These are phyloP conservation scores for Fusarium vanettenii DNA, from an alignment of 2,329 filamentous ascomycete genomes.

Conservation along the genomic window DNA sequence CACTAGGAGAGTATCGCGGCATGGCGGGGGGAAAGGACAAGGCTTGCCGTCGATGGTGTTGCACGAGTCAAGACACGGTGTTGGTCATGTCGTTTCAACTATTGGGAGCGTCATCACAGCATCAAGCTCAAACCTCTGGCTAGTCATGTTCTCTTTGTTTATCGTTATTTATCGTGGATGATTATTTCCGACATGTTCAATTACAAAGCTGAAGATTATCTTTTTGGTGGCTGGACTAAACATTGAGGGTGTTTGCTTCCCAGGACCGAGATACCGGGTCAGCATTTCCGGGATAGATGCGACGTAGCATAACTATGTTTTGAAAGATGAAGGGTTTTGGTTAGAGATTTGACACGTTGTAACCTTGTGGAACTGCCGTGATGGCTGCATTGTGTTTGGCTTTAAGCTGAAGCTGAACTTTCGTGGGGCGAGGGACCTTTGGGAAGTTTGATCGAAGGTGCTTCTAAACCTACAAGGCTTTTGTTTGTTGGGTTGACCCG, in stretches of 20 bases:
- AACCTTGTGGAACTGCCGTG: background rate
- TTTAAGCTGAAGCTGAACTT: background rate
- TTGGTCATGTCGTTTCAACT: background rate
- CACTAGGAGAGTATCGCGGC: slow-evolving; percentile 1
- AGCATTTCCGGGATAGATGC: background rate
- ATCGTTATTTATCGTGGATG: background rate
- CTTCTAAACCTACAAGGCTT: background rate
- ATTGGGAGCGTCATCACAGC: slow-evolving; percentile 15
- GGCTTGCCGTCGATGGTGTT: background rate
- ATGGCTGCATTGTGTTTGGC: background rate
- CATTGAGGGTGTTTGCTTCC: background rate
- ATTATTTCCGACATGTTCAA: slow-evolving; percentile 4
- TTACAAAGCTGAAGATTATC: background rate
- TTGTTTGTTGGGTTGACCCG: background rate
- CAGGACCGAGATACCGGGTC: background rate
- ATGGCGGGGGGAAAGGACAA: background rate
- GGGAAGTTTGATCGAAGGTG: background rate
- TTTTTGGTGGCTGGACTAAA: background rate
- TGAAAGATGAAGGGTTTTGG: background rate
- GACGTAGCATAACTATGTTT: background rate
- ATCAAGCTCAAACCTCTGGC: background rate
- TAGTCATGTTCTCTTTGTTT: slow-evolving; percentile 9
- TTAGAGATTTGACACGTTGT: background rate
- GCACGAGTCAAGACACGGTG: slow-evolving; percentile 21
- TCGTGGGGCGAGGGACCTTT: background rate